Conservation (phyloP, 2,329 filamentous ascomycete genomes). For the Cladosporium halotolerans region DNA sequence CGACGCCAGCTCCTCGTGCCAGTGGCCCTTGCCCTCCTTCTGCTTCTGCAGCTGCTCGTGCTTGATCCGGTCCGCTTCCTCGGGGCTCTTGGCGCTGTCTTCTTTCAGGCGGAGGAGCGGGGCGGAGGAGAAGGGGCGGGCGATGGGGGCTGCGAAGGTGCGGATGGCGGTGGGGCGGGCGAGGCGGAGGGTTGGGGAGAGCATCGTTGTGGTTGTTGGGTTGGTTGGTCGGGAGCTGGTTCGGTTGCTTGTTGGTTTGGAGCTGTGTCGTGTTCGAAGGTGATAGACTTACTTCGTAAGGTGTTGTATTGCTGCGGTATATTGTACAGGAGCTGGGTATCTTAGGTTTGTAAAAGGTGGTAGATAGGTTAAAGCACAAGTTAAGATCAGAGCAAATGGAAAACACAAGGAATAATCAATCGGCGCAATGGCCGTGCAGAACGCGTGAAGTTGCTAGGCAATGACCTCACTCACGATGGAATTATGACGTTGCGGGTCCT, state of each 20-base stretch:
- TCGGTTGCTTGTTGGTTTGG: background rate
- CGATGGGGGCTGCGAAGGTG: background rate
- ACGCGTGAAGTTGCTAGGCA: slow-evolving; percentile 2
- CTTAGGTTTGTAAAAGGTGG: no score
- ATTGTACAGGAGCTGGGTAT: no score
- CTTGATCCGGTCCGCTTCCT: slow-evolving; percentile 39
- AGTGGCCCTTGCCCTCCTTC: slow-evolving; percentile 36
- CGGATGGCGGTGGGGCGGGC: slow-evolving; percentile 4
- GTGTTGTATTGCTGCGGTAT: no score
- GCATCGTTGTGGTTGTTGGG: background rate
- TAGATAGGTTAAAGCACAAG: no score
- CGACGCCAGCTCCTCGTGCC: slow-evolving; percentile 39
- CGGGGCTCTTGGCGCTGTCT: slow-evolving; percentile 26
- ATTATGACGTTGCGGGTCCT: slow-evolving; percentile 1
- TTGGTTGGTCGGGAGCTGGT: no score
- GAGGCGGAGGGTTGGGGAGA: slow-evolving; percentile 1
- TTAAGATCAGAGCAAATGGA: no score
- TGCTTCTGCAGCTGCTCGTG: slow-evolving; percentile 41
- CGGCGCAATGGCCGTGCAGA: background rate
- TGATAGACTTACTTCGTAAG: no score
- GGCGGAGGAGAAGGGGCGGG: slow-evolving; percentile 28
- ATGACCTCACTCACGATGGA: slow-evolving; percentile 4
- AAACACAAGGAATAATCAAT: no score
- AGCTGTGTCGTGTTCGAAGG: background rate
- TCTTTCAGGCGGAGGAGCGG: slow-evolving; percentile 34